Evolutionary conservation across 768 basidiomycete genomes (phyloP).

Genomic region (Russula vinacea): DNA sequence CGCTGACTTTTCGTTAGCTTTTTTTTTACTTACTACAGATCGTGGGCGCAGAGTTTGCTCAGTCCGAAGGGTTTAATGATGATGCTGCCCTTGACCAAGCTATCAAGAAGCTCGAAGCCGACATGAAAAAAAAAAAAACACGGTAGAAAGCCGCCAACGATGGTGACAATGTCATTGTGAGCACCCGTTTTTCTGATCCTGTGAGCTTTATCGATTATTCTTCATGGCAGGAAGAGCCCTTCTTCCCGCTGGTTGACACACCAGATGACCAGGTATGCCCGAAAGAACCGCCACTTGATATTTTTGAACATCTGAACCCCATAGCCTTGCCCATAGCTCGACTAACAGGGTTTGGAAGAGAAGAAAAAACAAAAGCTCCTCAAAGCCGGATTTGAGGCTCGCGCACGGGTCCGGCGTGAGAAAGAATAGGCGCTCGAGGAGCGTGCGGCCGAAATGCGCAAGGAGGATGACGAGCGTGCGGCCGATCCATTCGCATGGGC

Average conservation of each 20-base stretch:
- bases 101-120: conserved; percentile 84
- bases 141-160: conserved; percentile 74
- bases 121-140: conserved; percentile 70
- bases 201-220: neutral
- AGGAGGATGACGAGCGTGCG: conserved; percentile 76
- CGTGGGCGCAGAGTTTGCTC: conserved; percentile 52
- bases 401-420: conserved; percentile 77
- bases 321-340: too few relatives aligned
- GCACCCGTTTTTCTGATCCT: conserved; percentile 7
- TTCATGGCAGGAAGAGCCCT: conserved; percentile 59
- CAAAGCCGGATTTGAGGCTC: conserved; percentile 92
- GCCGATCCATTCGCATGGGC: conserved; percentile 74
- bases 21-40: conserved; percentile 7
- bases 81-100: conserved; percentile 76
- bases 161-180: conserved; percentile 57
- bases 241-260: conserved; percentile 87
- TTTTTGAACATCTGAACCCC: neutral
- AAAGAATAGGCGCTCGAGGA: conserved; percentile 83
- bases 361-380: conserved; percentile 90
- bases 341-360: conserved; percentile 89
- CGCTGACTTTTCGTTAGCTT: conserved; percentile 1
- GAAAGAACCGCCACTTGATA: neutral
- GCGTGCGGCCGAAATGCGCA: conserved; percentile 52
- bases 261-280: conserved; percentile 75
- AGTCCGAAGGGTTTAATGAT: conserved; percentile 68